Base-by-base conservation (phyloP, 129 eudicot genomes). In the Pseudognaphalium luteoalbum region DNA sequence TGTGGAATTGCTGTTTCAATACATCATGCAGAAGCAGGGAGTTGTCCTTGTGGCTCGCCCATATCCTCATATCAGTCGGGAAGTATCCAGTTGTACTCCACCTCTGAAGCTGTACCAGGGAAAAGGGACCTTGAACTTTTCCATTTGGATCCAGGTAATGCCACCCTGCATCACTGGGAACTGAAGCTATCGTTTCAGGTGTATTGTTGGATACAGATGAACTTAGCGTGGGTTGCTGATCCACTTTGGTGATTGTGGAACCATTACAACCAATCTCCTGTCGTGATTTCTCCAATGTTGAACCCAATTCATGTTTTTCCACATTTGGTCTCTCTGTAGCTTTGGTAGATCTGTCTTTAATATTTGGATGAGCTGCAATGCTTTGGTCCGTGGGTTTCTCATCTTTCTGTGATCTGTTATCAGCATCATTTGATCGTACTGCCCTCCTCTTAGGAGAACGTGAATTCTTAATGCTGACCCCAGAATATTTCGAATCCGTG, bases 61-160 rank as follows among this genome's bases (percentile, higher is more conserved):
- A 95, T 63, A 95, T 87, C 80, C 88, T 87, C 89, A 91, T 86
- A 73, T 95, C 92, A 73, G 71, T 20, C 0, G 97, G 97, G 73
- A 91, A 95, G 69, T 85, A 84, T 70, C 99, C 97, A 72, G 89
- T 87, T 54, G 89, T 89, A 76, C 84, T 89, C 96, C 99, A 95
- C 70, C 84, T 91, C 72, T 96, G 90, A 80, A 95, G 89, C 88
- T 87, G 96, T 70, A 86, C 63, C 84, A 89, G 80, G 70, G 89
- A 81, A 77, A 95, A 95, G 29, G 99, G 97, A 42, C 99, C 99
- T 83, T 91, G 99, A 73, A 95, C 85, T 79, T 82, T 89, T 22
- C 94, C 96, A n/a, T 81, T 77, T 29, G 99, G 99, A 69, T 95
- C 99, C n/a, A 80, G 88, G 79, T 95, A 95, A 82, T 95, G 97